Evolutionary conservation across 1,284 basidiomycete species (phyloP).

Genomic region (Mycena citricolor): DNA sequence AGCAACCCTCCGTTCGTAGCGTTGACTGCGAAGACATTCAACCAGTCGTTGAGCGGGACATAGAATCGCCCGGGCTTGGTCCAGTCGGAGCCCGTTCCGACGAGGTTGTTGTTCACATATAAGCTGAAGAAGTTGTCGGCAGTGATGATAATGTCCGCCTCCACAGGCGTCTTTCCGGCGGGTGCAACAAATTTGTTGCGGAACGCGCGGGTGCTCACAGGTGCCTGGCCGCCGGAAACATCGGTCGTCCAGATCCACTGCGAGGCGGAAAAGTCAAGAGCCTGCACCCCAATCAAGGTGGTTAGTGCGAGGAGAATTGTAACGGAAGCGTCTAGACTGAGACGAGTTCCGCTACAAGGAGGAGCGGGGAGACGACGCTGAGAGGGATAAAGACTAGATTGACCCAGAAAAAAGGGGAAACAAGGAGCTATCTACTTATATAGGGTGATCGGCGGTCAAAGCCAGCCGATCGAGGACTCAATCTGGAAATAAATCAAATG

Average conservation of each 20-base stretch:
- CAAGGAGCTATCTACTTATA: too few species aligned
- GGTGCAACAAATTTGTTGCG: background rate
- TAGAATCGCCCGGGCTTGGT: constrained; percentile 1
- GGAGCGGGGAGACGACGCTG: too few species aligned
- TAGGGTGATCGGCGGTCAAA: too few species aligned
- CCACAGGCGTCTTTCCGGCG: background rate
- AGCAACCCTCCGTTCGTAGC: background rate
- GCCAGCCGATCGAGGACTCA: too few species aligned
- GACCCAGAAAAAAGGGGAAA: too few species aligned
- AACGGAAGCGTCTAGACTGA: too few species aligned
- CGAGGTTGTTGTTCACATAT: constrained; percentile 1
- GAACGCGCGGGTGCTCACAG: background rate
- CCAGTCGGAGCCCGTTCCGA: constrained; percentile 2
- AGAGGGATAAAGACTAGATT: too few species aligned
- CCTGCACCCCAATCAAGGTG: too few species aligned
- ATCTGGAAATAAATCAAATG: too few species aligned
- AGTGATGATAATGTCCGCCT: background rate
- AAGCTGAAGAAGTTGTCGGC: background rate
- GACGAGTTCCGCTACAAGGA: too few species aligned
- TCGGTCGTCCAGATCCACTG: constrained; percentile 1
- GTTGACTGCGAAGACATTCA: constrained; percentile 16
- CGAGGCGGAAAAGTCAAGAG: constrained; percentile 2
- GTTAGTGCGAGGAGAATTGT: too few species aligned
- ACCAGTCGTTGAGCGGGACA: constrained; percentile 1
- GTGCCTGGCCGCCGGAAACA: background rate